A percentile compares a stretch with the other conserved stretches of the same genome.
Evolutionary conservation across 2,329 filamentous ascomycete genomes (phyloP).

Genomic region (Aurifilum marmelostoma): DNA sequence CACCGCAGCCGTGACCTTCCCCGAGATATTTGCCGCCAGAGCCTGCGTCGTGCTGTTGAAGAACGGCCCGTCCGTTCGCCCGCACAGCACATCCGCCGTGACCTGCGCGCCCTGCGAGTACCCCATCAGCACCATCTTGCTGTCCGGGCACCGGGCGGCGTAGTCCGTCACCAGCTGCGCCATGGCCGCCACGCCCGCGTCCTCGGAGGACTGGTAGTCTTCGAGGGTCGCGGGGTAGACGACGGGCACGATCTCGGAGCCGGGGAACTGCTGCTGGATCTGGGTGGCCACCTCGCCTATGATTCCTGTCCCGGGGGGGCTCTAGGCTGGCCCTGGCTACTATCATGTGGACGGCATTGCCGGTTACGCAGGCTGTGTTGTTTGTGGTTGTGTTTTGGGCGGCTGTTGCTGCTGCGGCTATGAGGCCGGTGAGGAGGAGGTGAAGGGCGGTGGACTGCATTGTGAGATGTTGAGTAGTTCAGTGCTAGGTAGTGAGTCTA

Average conservation of each 20-base stretch:
- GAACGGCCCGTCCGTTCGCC: conserved; percentile 20
- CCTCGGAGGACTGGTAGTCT: conserved; percentile 31
- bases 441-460: conserved; percentile 1
- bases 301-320: conserved; percentile 29
- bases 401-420: conserved; percentile 14
- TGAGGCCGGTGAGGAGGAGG: conserved; percentile 19
- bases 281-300: conserved; percentile 34
- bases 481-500: background rate
- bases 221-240: conserved; percentile 36
- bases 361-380: conserved; percentile 27
- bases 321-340: conserved; percentile 34
- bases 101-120: conserved; percentile 36
- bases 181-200: conserved; percentile 30
- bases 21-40: conserved; percentile 17
- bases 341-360: conserved; percentile 34
- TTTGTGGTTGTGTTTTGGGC: conserved; percentile 13
- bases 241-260: conserved; percentile 32
- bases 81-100: conserved; percentile 34
- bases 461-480: background rate
- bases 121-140: conserved; percentile 35
- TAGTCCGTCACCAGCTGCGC: conserved; percentile 29
- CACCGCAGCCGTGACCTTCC: conserved; percentile 32
- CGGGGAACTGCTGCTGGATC: conserved; percentile 31
- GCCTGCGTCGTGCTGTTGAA: conserved; percentile 28
- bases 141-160: conserved; percentile 30